A percentile compares a stretch with the other conserved stretches of the same genome.
Evolutionary conservation across 202 grass and related monocot species (phyloP).

Genomic region (Schoenoplectus tabernaemontani): DNA sequence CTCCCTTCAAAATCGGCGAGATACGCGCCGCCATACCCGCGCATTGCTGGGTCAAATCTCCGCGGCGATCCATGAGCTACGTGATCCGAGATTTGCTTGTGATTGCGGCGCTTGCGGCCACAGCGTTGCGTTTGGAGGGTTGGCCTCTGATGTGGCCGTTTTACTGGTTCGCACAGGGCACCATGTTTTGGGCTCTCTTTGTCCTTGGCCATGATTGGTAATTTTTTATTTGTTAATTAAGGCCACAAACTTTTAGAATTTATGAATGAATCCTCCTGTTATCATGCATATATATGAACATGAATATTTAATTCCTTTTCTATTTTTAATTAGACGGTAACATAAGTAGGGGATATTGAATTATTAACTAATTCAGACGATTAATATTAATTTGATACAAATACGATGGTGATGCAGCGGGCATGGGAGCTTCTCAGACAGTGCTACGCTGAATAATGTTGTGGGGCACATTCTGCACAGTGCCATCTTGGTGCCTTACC

Average conservation of each 20-base stretch:
- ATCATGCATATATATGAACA: background rate
- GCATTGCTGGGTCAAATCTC: conserved; percentile 54
- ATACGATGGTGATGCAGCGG: conserved; percentile 34
- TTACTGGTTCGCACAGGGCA: conserved; percentile 43
- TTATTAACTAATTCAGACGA: too few relatives aligned
- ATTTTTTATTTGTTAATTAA: background rate
- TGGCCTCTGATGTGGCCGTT: conserved; percentile 37
- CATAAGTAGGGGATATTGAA: too few relatives aligned
- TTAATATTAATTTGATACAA: too few relatives aligned
- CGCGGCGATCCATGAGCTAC: conserved; percentile 56
- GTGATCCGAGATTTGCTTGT: conserved; percentile 38
- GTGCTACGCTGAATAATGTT: conserved; percentile 39
- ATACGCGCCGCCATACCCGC: conserved; percentile 48
- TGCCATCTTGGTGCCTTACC: conserved; percentile 70
- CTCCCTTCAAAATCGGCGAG: conserved; percentile 81
- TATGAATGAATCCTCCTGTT: background rate
- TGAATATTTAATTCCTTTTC: background rate
- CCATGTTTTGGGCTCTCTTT: conserved; percentile 53
- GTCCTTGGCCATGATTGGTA: conserved; percentile 56
- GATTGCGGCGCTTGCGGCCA: conserved; percentile 20
- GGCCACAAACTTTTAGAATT: background rate
- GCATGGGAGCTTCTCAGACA: conserved; percentile 90
- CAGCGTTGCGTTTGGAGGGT: background rate
- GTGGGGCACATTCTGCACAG: conserved; percentile 68
- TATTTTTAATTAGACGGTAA: background rate